Conservation (phyloP, 2,329 filamentous ascomycete genomes). For the Scorias spongiosa region DNA sequence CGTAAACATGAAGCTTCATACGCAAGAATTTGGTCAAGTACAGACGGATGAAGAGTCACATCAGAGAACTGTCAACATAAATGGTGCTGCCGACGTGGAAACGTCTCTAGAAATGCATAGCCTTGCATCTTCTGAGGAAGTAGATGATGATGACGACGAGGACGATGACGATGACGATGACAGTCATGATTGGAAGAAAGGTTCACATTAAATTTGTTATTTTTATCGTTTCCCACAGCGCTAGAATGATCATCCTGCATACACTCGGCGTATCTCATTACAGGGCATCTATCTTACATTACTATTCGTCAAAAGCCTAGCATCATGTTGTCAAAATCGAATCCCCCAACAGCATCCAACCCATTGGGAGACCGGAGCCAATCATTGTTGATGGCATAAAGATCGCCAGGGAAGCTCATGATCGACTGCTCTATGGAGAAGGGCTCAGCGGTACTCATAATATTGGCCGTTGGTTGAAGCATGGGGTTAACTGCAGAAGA, state of each 20-base stretch:
- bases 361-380: background rate
- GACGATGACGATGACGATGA: too few species aligned
- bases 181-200: background rate
- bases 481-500: background rate
- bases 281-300: background rate
- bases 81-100: background rate
- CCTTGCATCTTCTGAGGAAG: background rate
- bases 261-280: background rate
- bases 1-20: constrained; percentile 37
- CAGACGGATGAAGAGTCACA: background rate
- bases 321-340: background rate
- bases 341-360: background rate
- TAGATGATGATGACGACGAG: background rate
- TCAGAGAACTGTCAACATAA: background rate
- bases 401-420: background rate
- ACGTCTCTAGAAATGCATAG: background rate
- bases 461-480: background rate
- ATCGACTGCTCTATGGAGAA: background rate
- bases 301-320: background rate
- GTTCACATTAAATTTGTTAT: background rate
- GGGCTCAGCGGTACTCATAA: background rate
- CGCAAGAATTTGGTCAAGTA: background rate
- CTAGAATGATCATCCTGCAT: too few species aligned
- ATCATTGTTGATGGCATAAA: background rate
- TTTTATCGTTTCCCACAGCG: too few species aligned